These are phyloP conservation scores for Solanum chmielewskii DNA, from an alignment of 257 asterid species.

Conservation along the genomic window DNA sequence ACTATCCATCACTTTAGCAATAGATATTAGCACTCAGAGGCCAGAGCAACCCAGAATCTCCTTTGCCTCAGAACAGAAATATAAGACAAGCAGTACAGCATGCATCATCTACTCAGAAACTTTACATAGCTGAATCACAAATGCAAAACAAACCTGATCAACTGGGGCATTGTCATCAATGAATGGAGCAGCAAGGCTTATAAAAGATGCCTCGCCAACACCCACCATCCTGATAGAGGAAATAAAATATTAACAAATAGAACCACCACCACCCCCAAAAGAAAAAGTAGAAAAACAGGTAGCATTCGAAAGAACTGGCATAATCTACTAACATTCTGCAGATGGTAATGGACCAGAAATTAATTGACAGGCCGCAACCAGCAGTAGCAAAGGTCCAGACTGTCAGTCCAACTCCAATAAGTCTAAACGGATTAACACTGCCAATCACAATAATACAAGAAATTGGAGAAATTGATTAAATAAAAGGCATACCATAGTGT, in stretches of 20 bases:
- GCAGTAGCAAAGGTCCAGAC: constrained; percentile 75
- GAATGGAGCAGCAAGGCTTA: constrained; percentile 98
- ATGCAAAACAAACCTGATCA: constrained; percentile 43
- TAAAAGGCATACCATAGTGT: not conserved
- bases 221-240: constrained; percentile 72
- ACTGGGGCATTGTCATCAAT: constrained; percentile 95
- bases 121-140: not conserved
- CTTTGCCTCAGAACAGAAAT: not conserved
- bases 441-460: constrained; percentile 16
- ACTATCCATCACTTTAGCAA: not conserved
- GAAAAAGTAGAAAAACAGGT: not conserved
- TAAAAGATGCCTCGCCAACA: constrained; percentile 98
- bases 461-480: not conserved
- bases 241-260: not conserved
- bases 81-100: not conserved
- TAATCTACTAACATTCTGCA: constrained; percentile 55
- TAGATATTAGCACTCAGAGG: not conserved
- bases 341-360: constrained; percentile 56
- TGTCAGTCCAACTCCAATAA: constrained; percentile 67
- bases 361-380: constrained; percentile 57
- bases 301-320: not conserved
- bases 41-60: not conserved
- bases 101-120: not conserved
- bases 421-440: constrained; percentile 82
- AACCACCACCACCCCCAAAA: not conserved